These are phyloP conservation scores for Oryza punctata DNA, from an alignment of 176 grass and related monocot genomes.

Conservation along the genomic window DNA sequence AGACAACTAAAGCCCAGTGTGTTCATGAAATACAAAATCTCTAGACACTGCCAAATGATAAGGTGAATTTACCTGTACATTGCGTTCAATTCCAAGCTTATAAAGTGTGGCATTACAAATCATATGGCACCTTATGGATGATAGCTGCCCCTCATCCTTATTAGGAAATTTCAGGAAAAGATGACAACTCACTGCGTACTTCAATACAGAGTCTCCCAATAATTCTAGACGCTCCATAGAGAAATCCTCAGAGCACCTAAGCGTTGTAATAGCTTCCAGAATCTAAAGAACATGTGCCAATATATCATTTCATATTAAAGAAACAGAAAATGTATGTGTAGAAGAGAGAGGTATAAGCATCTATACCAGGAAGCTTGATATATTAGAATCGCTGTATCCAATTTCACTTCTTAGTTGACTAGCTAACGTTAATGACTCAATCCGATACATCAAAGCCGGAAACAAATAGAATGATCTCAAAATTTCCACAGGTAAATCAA, in stretches of 20 bases:
- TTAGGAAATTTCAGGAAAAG: slow-evolving; percentile 78
- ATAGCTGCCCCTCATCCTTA: slow-evolving; percentile 73
- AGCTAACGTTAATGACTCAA: slow-evolving; percentile 78
- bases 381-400: slow-evolving; percentile 48
- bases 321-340: slow-evolving; percentile 35
- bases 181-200: slow-evolving; percentile 75
- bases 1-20: background rate
- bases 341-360: slow-evolving; percentile 12
- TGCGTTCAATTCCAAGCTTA: slow-evolving; percentile 61
- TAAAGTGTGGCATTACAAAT: slow-evolving; percentile 88
- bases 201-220: slow-evolving; percentile 85
- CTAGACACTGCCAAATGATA: background rate
- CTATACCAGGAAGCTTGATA: slow-evolving; percentile 74
- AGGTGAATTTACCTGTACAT: slow-evolving; percentile 67
- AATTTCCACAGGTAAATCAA: slow-evolving; percentile 72
- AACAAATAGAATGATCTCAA: slow-evolving; percentile 87
- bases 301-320: slow-evolving; percentile 23
- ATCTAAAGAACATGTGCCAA: slow-evolving; percentile 58
- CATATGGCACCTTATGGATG: slow-evolving; percentile 53
- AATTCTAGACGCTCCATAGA: slow-evolving; percentile 92
- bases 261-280: slow-evolving; percentile 84
- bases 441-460: slow-evolving; percentile 87
- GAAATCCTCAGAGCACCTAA: slow-evolving; percentile 86
- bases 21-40: slow-evolving; percentile 11
- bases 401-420: slow-evolving; percentile 82